Evolutionary conservation across 768 basidiomycete species (phyloP).

Genomic region (Tephrocybe sp.): DNA sequence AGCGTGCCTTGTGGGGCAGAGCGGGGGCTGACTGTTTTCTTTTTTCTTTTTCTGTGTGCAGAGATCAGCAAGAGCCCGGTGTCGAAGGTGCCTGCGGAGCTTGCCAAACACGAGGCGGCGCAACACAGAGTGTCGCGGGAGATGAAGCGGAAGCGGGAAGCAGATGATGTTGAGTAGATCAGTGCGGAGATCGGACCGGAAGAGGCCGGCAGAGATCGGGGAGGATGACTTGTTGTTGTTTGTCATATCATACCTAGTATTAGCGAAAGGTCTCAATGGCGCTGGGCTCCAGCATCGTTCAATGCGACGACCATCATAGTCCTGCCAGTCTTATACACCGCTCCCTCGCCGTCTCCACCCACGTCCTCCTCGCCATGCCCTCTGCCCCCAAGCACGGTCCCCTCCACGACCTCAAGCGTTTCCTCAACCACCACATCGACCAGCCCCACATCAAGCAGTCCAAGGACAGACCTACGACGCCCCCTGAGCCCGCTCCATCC

Average conservation of each 20-base stretch:
- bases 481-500: conserved; percentile 21
- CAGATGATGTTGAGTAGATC: conserved; percentile 63
- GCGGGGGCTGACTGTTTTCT: background rate
- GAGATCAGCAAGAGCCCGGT: conserved; percentile 88
- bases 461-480: conserved; percentile 44
- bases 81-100: conserved; percentile 83
- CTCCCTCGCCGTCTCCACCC: conserved; percentile 11
- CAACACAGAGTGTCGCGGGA: conserved; percentile 89
- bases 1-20: background rate
- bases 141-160: conserved; percentile 93
- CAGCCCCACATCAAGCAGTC: conserved; percentile 34
- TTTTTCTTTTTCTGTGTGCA: conserved; percentile 45
- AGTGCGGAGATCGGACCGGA: conserved; percentile 3
- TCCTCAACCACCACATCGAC: conserved; percentile 85
- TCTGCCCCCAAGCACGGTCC: conserved; percentile 57
- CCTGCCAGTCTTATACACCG: background rate
- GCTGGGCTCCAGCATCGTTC: background rate
- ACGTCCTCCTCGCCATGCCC: conserved; percentile 23
- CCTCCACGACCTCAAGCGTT: conserved; percentile 90
- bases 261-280: background rate
- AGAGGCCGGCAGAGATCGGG: conserved; percentile 3
- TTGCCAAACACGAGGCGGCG: conserved; percentile 90
- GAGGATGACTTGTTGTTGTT: conserved; percentile 8
- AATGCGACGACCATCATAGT: background rate
- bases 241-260: conserved; percentile 11